Conservation (phyloP, 257 asterid genomes). For the Gardenia jasminoides region DNA sequence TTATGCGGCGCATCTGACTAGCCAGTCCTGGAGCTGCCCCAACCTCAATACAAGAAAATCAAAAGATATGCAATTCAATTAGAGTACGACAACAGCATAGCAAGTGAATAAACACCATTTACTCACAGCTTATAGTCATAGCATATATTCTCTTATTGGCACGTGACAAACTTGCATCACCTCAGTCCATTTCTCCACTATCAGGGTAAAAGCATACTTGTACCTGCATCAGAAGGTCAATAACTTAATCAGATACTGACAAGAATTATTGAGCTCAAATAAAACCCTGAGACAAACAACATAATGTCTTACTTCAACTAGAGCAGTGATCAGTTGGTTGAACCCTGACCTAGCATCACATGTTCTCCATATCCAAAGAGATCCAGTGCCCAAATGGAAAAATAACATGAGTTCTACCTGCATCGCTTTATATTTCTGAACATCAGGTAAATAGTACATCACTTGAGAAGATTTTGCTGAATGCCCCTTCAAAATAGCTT, state of each 20-base stretch:
- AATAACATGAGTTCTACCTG: not conserved
- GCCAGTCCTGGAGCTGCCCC: not conserved
- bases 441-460: not conserved
- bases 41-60: not conserved
- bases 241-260: no score
- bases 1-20: no score
- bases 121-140: not conserved
- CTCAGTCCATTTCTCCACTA: not conserved
- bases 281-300: not conserved
- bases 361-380: not conserved
- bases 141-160: not conserved
- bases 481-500: not conserved
- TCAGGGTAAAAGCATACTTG: not conserved
- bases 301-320: not conserved
- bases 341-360: not conserved
- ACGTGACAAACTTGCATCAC: not conserved
- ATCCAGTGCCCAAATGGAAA: not conserved
- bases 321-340: not conserved
- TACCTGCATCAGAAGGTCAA: not conserved
- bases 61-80: not conserved
- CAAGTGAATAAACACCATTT: not conserved
- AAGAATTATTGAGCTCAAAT: no score
- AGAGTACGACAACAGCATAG: not conserved
- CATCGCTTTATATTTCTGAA: not conserved
- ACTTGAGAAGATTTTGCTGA: not conserved